Evolutionary conservation across 495 filamentous ascomycete species (phyloP), one percentile per base, ranked within the genome.

Genomic region (Penicillium soppii): DNA sequence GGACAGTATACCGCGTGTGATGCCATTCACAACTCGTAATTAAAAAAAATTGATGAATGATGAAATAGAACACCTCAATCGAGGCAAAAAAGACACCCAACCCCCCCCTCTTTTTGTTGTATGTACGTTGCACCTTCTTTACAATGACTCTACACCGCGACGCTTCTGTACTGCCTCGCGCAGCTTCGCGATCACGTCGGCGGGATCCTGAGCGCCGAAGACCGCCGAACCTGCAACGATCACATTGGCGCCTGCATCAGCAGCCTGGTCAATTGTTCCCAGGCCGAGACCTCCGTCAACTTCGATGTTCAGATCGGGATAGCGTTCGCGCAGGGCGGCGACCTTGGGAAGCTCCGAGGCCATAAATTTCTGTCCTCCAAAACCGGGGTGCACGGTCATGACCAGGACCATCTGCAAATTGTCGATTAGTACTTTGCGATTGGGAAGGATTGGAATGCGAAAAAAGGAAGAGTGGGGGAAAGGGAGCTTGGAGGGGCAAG

Each of bases 361-460:
- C 88, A 97, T 96, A 82, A 98, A 98, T 66, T 95, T 96, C 69
- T 98, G 95, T 10, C 94, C 94, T 52, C 94, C 95, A 69, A 97
- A 98, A 45, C 94, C 94, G 16, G 94, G 94, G 70, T 98, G 84
- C 16, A 98, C 94, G 7, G 94, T 98, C 94, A 98, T 98, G 32
- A 98, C 85, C 8, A 98, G 85, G 21, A 95, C 90, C 95, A 98
- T 97, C 94, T 98, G 50, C 37, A 43, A 8, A 25, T 25, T 20
- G 21, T 32, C 9, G 15, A 22, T 38, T n/a, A 53, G 29, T 36
- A 19, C 39, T 21, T 33, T 20, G 15, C 5, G 1, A 20, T 43
- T 35, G 13, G 13, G 16, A 17, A 29, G 9, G 16, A 20, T 25
- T 15, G 3, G 15, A 23, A 8, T 16, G 9, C 13, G 23, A 17